Conservation (phyloP, 768 basidiomycete species). For the Galerina marginata region DNA sequence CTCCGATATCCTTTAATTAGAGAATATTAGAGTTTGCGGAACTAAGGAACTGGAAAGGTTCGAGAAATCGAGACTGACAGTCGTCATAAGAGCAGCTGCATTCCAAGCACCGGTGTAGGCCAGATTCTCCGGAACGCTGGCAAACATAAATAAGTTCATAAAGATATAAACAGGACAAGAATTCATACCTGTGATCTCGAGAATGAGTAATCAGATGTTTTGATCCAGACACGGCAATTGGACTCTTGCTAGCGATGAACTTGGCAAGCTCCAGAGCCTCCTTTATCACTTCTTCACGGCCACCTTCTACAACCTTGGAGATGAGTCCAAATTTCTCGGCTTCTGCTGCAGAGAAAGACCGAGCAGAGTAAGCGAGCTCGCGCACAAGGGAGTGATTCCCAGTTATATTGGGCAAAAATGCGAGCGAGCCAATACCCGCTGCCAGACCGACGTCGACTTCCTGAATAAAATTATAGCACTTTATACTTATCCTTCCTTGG, state of each 20-base stretch:
- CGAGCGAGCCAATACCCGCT: slow-evolving; percentile 87
- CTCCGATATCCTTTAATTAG: slow-evolving; percentile 39
- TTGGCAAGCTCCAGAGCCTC: slow-evolving; percentile 71
- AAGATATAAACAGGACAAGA: background rate
- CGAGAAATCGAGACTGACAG: slow-evolving; percentile 29
- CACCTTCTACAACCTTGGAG: slow-evolving; percentile 72
- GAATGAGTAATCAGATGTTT: slow-evolving; percentile 83
- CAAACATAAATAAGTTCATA: background rate
- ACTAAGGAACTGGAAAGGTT: background rate
- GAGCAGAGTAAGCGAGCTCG: slow-evolving; percentile 79
- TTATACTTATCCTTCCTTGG: background rate
- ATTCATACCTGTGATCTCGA: slow-evolving; percentile 70
- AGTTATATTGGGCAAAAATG: slow-evolving; percentile 77
- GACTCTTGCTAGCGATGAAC: slow-evolving; percentile 75
- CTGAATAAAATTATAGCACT: slow-evolving; percentile 37
- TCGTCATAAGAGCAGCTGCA: slow-evolving; percentile 45
- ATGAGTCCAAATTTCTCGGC: slow-evolving; percentile 76
- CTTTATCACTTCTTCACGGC: slow-evolving; percentile 64
- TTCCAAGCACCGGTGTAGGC: slow-evolving; percentile 53
- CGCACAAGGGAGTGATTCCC: slow-evolving; percentile 75
- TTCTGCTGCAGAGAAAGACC: slow-evolving; percentile 71
- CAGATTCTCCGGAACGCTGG: slow-evolving; percentile 47
- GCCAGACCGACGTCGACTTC: slow-evolving; percentile 89
- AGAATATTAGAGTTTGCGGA: background rate
- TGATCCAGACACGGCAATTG: slow-evolving; percentile 76